These are phyloP conservation scores for Camellia granthamiana DNA, from an alignment of 148 eudicot genomes.

Conservation along the genomic window DNA sequence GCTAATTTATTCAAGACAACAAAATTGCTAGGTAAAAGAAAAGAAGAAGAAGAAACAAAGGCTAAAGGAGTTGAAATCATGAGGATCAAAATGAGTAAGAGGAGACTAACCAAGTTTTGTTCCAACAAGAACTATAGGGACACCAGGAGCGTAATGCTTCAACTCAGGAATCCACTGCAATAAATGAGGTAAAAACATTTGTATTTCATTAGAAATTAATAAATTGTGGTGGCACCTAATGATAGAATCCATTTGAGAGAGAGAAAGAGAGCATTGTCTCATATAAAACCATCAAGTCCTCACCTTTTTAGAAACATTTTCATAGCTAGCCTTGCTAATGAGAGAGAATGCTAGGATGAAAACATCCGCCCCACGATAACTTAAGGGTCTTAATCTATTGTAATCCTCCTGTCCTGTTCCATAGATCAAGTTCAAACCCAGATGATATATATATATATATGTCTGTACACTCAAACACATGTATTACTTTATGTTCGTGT, in stretches of 20 bases:
- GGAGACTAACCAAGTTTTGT: constrained; percentile 83
- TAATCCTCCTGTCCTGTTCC: constrained; percentile 96
- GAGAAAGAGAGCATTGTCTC: background rate
- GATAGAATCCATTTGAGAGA: background rate
- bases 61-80: background rate
- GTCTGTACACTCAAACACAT: background rate
- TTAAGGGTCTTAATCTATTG: constrained; percentile 95
- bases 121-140: constrained; percentile 95
- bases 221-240: background rate
- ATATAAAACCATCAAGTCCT: background rate
- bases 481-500: background rate
- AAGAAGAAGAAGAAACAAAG: too few relatives aligned
- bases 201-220: background rate
- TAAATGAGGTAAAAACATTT: background rate
- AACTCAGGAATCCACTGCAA: constrained; percentile 98
- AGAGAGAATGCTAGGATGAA: constrained; percentile 94
- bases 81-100: background rate
- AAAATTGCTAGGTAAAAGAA: background rate
- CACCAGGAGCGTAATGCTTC: constrained; percentile 99
- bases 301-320: constrained; percentile 92
- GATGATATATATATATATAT: background rate
- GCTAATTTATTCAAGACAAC: background rate
- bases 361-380: constrained; percentile 99
- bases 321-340: constrained; percentile 96
- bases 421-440: constrained; percentile 19